Base-by-base conservation (phyloP, 2,329 filamentous ascomycete species). In the Zymoseptoria crescenta region DNA sequence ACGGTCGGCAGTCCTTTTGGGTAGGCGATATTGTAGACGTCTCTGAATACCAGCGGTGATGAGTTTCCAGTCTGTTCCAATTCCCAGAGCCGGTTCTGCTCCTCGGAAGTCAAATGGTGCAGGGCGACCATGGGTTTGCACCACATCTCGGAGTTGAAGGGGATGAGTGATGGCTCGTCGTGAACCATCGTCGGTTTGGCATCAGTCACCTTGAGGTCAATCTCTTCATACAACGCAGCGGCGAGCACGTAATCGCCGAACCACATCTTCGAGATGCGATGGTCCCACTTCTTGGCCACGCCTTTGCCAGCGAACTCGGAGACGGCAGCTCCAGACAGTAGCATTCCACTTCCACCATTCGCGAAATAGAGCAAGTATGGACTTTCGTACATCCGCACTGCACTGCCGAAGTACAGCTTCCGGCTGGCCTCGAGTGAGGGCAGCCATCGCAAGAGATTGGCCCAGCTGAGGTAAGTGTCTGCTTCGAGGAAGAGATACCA, bases 401-500 rank as follows among this genome's bases (percentile, higher is more conserved):
- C 76, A 21, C 78, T 79, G 41, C 80, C 82, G 28, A 83, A 74
- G 64, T 81, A 82, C 1, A 76, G 64, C 13, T 74, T 71, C 8
- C 64, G 60, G 5, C 69, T 67, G 2, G 77, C 74, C 56, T 81
- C 74, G 59, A 79, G 75, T 16, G 72, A 75, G n/a, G 72, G 71
- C 7, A 82, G 72, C 59, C 80, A 76, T 4, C 75, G 76, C 55
- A 79, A 77, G 24, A 76, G 56, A 27, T 74, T 75, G 35, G 72
- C 66, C 71, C 72, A 75, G 8, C 73, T 69, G 8, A 77, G 61
- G 59, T 75, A 81, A 49, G 79, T 82, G 65, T 83, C 79, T 1
- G 77, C 77, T 63, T 82, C 79, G 52, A 80, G 74, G 65, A 82
- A 82, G 59, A 82, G 75, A 63, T 80, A 82, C 75, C 80, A 82